Conservation (phyloP, 208 protist genomes). For the Leishmania braziliensis region DNA sequence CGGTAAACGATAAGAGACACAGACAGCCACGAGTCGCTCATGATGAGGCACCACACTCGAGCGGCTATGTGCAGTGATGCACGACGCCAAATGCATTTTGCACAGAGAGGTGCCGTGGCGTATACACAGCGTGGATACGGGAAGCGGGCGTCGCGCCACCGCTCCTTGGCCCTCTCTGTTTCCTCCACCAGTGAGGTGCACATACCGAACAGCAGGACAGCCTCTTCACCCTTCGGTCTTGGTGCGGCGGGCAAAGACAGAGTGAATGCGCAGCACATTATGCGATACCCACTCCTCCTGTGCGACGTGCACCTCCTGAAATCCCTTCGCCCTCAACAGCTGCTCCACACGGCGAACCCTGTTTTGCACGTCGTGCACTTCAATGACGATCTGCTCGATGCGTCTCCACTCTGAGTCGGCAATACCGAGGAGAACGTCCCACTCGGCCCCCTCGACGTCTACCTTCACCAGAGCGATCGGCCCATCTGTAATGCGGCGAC, state of each 20-base stretch:
- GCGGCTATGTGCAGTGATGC: not conserved
- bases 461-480: conserved; percentile 52
- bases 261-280: conserved; percentile 28
- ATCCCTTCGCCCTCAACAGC: conserved; percentile 34
- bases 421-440: conserved; percentile 43
- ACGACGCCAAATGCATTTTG: not conserved
- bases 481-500: not conserved
- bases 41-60: not conserved
- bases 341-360: conserved; percentile 20
- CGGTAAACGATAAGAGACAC: not conserved
- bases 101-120: not conserved
- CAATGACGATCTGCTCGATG: conserved; percentile 46
- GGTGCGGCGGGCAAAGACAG: conserved; percentile 28
- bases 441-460: conserved; percentile 51
- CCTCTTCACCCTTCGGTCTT: not conserved
- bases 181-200: not conserved
- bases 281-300: conserved; percentile 36
- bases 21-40: not conserved
- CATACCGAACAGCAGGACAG: not conserved
- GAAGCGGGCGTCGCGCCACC: not conserved
- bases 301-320: conserved; percentile 21
- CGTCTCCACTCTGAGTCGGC: conserved; percentile 26
- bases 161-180: not conserved
- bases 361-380: conserved; percentile 47
- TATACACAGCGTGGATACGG: not conserved